phyloP scores from a whole-genome alignment of 495 filamentous ascomycete genomes.

The Staphylotrichum tortipilum region DNA sequence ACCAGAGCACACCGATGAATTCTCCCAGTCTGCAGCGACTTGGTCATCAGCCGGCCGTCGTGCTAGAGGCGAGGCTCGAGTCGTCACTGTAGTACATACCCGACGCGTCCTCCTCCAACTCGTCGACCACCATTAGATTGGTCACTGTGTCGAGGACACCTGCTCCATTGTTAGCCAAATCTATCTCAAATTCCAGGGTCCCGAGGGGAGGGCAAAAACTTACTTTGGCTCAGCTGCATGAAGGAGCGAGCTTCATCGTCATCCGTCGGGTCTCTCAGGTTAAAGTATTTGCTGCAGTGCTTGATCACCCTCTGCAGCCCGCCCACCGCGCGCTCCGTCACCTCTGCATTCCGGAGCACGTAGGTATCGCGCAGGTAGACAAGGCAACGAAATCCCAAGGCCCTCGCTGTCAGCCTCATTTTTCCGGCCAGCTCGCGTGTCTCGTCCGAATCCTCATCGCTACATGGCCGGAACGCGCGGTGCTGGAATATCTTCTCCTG shows the following conservation, averaged over 20 bases:
- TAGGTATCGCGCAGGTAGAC: constrained; percentile 40
- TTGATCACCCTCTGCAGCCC: constrained; percentile 36
- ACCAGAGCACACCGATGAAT: constrained; percentile 35
- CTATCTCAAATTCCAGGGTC: too few relatives aligned
- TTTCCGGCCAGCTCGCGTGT: constrained; percentile 16
- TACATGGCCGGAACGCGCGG: constrained; percentile 19
- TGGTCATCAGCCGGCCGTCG: constrained; percentile 30
- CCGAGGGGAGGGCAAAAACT: constrained; percentile 12
- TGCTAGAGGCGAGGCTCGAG: constrained; percentile 30
- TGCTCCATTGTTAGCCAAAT: constrained; percentile 24
- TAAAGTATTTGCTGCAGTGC: constrained; percentile 34
- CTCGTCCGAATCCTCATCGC: constrained; percentile 16
- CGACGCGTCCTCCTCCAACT: constrained; percentile 47
- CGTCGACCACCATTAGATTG: constrained; percentile 40
- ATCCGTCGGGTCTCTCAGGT: constrained; percentile 28
- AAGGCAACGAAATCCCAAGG: constrained; percentile 38
- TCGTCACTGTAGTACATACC: constrained; percentile 43
- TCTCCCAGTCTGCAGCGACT: constrained; percentile 34
- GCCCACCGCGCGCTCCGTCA: constrained; percentile 32
- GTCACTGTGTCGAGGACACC: constrained; percentile 35
- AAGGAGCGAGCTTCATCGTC: constrained; percentile 30
- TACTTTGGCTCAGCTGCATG: constrained; percentile 33
- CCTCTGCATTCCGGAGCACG: constrained; percentile 29
- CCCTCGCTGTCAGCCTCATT: constrained; percentile 26
- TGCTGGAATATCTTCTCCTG: constrained; percentile 46